Percentiles rank a stretch among this genome's conserved stretches.
Conservation (phyloP, 208 protist genomes). For the Acanthamoeba sp. region DNA sequence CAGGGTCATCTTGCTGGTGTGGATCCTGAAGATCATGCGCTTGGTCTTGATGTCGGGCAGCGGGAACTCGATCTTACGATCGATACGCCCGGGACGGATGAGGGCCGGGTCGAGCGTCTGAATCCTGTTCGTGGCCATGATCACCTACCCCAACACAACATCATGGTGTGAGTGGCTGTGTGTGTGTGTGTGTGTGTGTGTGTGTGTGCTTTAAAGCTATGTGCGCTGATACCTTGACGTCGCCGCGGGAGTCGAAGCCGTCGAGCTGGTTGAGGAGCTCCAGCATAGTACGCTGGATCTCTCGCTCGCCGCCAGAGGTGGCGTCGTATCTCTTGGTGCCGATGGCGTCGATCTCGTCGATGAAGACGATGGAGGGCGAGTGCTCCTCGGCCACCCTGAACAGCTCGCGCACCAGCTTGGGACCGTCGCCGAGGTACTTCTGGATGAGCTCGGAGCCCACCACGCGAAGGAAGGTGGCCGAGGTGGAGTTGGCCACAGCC, state of each 20-base stretch:
- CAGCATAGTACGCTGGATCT: slow-evolving; percentile 99
- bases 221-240: slow-evolving; percentile 97
- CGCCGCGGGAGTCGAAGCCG: slow-evolving; percentile 99
- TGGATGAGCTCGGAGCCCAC: slow-evolving; percentile 99
- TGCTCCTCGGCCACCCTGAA: slow-evolving; percentile 99
- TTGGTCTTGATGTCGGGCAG: slow-evolving; percentile 99
- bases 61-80: slow-evolving; percentile 99
- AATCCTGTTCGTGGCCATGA: slow-evolving; percentile 99
- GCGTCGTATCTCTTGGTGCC: slow-evolving; percentile 99
- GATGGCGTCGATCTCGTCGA: slow-evolving; percentile 99
- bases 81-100: slow-evolving; percentile 99
- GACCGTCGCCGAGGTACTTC: slow-evolving; percentile 99
- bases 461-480: slow-evolving; percentile 99
- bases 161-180: background rate
- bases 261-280: slow-evolving; percentile 99
- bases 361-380: slow-evolving; percentile 99
- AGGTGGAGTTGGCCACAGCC: slow-evolving; percentile 97
- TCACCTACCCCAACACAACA: slow-evolving; percentile 88
- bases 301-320: slow-evolving; percentile 97
- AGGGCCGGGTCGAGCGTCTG: slow-evolving; percentile 99
- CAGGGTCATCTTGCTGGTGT: slow-evolving; percentile 99
- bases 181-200: no score
- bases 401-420: slow-evolving; percentile 99
- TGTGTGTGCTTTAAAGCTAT: no score
- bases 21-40: slow-evolving; percentile 99